A percentile compares a stretch with the other conserved stretches of the same genome.
These are phyloP conservation scores for Petunia hybrid DNA, from an alignment of 305 asterid genomes.

Conservation along the genomic window DNA sequence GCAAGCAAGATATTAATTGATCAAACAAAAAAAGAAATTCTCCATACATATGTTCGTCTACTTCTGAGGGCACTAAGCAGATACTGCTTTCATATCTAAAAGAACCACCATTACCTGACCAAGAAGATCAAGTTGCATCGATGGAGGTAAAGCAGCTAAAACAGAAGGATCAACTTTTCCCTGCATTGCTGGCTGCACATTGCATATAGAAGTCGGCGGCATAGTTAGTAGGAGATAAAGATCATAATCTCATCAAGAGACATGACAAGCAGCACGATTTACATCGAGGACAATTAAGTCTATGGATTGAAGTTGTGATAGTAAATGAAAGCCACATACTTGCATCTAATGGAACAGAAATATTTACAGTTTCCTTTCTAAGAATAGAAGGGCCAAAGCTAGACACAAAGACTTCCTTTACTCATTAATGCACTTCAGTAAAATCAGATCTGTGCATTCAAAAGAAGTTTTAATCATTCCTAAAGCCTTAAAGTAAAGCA, in stretches of 20 bases:
- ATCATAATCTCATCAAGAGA: background rate
- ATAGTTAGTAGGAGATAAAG: slow-evolving; percentile 7
- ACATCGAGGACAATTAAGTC: background rate
- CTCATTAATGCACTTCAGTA: background rate
- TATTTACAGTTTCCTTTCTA: background rate
- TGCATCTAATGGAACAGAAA: background rate
- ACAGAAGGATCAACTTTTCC: slow-evolving; percentile 96
- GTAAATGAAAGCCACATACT: slow-evolving; percentile 2
- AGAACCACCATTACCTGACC: slow-evolving; percentile 67
- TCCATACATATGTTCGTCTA: background rate
- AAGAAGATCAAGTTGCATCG: slow-evolving; percentile 99
- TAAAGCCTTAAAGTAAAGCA: background rate
- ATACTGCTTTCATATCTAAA: slow-evolving; percentile 23
- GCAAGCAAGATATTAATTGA: slow-evolving; percentile 41
- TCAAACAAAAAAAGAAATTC: slow-evolving; percentile 32
- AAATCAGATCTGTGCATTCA: background rate
- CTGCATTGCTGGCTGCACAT: slow-evolving; percentile 79
- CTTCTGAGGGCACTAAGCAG: slow-evolving; percentile 4
- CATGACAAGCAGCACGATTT: slow-evolving; percentile 19
- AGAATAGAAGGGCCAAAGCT: background rate
- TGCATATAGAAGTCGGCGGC: background rate
- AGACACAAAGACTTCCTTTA: background rate
- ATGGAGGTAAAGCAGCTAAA: slow-evolving; percentile 95
- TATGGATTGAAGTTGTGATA: background rate
- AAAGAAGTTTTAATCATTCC: background rate